These are phyloP conservation scores for Periconia macrospinosa DNA, from an alignment of 2,329 filamentous ascomycete genomes.

Conservation along the genomic window DNA sequence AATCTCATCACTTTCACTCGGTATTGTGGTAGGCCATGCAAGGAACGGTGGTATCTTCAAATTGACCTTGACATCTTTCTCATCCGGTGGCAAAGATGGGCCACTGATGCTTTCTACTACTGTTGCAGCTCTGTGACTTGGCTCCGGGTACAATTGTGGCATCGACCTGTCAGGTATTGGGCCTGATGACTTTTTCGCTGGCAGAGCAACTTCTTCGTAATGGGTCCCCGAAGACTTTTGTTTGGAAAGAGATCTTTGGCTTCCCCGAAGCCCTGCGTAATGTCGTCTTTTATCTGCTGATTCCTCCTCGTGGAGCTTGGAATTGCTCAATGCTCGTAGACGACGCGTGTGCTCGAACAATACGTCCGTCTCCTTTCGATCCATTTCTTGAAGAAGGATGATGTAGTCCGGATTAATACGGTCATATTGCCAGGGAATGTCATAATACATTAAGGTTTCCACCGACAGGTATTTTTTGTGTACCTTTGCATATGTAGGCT, in stretches of 20 bases:
- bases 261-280: not conserved
- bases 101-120: not conserved
- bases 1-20: not conserved
- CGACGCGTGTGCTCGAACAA: constrained; percentile 48
- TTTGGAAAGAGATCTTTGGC: not conserved
- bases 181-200: too few relatives aligned
- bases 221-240: too few relatives aligned
- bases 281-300: not conserved
- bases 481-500: constrained; percentile 46
- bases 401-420: constrained; percentile 45
- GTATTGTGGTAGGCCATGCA: constrained; percentile 3
- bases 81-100: not conserved
- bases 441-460: constrained; percentile 46
- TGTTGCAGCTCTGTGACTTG: not conserved
- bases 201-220: too few relatives aligned
- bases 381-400: constrained; percentile 47
- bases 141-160: not conserved
- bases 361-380: constrained; percentile 44
- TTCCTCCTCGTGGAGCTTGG: not conserved
- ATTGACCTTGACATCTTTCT: not conserved
- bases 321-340: constrained; percentile 21
- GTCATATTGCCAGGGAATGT: constrained; percentile 46
- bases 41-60: constrained; percentile 4
- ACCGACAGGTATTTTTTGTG: constrained; percentile 42
- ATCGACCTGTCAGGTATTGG: too few relatives aligned